Conservation (phyloP, 495 filamentous ascomycete species). For the Penicillium antarcticum region DNA sequence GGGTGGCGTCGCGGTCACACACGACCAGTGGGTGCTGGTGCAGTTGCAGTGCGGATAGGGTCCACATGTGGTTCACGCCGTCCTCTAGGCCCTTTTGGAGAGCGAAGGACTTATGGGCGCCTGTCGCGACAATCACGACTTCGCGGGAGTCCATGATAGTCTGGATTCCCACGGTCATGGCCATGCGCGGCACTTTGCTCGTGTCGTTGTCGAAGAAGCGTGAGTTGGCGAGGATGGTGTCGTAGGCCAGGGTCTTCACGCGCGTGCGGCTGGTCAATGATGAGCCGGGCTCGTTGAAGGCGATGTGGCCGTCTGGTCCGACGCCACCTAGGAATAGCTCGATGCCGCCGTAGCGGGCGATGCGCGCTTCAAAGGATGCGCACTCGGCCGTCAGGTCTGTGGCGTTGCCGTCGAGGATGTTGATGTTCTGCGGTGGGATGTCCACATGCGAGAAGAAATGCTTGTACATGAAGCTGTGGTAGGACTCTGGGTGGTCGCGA, state of each 20-base stretch:
- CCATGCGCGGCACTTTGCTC: conserved; percentile 72
- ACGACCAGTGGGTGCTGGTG: conserved; percentile 79
- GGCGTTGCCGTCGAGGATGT: conserved; percentile 84
- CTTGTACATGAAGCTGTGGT: conserved; percentile 90
- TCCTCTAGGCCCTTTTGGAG: conserved; percentile 78
- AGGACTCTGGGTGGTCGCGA: conserved; percentile 76
- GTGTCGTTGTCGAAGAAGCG: conserved; percentile 78
- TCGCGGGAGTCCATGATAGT: conserved; percentile 80
- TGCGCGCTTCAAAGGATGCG: conserved; percentile 73
- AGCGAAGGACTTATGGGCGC: conserved; percentile 77
- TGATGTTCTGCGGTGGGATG: conserved; percentile 72
- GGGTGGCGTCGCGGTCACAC: conserved; percentile 80
- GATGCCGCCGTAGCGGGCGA: conserved; percentile 71
- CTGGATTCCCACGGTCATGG: conserved; percentile 83
- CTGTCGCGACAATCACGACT: conserved; percentile 78
- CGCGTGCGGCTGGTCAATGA: conserved; percentile 74
- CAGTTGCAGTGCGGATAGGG: conserved; percentile 73
- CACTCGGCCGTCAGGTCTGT: conserved; percentile 74
- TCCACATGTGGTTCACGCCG: conserved; percentile 89
- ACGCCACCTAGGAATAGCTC: conserved; percentile 85
- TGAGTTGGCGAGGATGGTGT: conserved; percentile 81
- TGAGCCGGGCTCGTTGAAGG: conserved; percentile 87
- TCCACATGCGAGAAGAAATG: conserved; percentile 88
- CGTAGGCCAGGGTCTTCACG: conserved; percentile 83
- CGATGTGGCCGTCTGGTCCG: conserved; percentile 82